Base-by-base conservation (phyloP, 345 rosid genomes). In the Laguncularia racemosa region DNA sequence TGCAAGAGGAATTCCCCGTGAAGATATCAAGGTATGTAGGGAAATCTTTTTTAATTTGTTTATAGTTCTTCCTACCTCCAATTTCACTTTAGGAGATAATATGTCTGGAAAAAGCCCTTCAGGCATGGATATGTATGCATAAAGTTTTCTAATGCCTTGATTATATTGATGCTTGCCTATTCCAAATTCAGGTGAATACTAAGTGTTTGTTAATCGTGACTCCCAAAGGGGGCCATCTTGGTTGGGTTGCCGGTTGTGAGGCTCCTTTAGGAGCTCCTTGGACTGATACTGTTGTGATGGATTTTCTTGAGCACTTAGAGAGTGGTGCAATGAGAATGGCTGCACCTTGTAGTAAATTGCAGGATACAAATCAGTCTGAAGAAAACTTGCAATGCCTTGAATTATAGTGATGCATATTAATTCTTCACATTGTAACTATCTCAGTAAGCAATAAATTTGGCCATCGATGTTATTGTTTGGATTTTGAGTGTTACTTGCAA, bases 151-250 rank as follows among this genome's bases (percentile, higher is more conserved):
- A 50, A 18, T 14, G 14, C 50, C 46, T 45, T 18, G 56, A 13
- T 33, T 33, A 20, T n/a, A 19, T 57, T 46, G 12, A 6, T 1
- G 16, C 28, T 4, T 38, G 50, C 13, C n/a, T 52, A 1, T 16
- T 43, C 19, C 53, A 63, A 12, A 67, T 21, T 38, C 79, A 88
- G 96, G 89, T 67, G 59, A 92, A 88, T 46, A 78, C 82, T 12
- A 79, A 92, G 71, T 92, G 98, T 65, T 43, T 92, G 80, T 61
- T 92, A 64, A 74, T 86, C 54, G 89, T 86, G 68, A 88, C 98
- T 45, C 96, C 98, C 16, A 80, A 70, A 72, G 96, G 95, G 20
- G 96, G 93, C 16, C 98, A 86, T 71, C 73, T 92, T 28, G 95
- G 96, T 18, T 92, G 98, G 96, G 80, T 86, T 56, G 98, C 95